Percentiles rank a stretch among this genome's conserved stretches.
Conservation (phyloP, 164 flowering plant genomes). For the Berberis thunbergii region DNA sequence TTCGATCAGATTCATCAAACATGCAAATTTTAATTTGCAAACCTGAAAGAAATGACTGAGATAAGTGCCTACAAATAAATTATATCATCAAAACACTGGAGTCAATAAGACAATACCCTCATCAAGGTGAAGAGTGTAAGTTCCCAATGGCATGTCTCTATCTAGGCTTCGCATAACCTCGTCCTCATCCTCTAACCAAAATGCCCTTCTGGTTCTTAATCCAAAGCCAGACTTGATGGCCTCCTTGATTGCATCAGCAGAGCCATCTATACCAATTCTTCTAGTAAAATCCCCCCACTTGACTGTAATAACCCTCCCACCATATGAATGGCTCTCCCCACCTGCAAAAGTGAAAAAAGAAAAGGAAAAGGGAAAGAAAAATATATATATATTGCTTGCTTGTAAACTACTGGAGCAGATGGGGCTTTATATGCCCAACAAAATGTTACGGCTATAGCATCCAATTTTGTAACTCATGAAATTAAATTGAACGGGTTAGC, state of each 20-base stretch:
- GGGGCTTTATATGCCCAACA: neutral
- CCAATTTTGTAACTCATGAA: neutral
- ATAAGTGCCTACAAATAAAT: too few relatives aligned
- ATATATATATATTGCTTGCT: neutral
- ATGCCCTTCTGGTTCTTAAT: constrained; percentile 42
- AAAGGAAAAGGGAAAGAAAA: too few relatives aligned
- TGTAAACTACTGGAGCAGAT: too few relatives aligned
- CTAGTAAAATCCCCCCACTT: constrained; percentile 39
- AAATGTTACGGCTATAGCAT: neutral
- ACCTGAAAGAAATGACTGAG: constrained; percentile 17
- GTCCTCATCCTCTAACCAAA: constrained; percentile 58
- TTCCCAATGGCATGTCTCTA: constrained; percentile 53
- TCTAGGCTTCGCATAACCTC: constrained; percentile 42
- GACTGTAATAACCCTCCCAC: constrained; percentile 44
- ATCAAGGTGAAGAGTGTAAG: constrained; percentile 49
- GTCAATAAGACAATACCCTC: constrained; percentile 27
- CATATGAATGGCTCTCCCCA: constrained; percentile 28
- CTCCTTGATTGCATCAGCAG: constrained; percentile 48
- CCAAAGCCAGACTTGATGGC: constrained; percentile 50
- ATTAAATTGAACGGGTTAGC: neutral
- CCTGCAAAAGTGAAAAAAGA: constrained; percentile 17
- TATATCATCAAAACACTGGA: neutral
- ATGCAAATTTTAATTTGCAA: constrained; percentile 43
- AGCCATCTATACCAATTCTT: constrained; percentile 48
- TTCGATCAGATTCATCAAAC: constrained; percentile 40